A percentile compares a stretch with the other conserved stretches of the same genome.
Evolutionary conservation across 2,329 filamentous ascomycete genomes (phyloP).

Genomic region (Fusarium sp.): DNA sequence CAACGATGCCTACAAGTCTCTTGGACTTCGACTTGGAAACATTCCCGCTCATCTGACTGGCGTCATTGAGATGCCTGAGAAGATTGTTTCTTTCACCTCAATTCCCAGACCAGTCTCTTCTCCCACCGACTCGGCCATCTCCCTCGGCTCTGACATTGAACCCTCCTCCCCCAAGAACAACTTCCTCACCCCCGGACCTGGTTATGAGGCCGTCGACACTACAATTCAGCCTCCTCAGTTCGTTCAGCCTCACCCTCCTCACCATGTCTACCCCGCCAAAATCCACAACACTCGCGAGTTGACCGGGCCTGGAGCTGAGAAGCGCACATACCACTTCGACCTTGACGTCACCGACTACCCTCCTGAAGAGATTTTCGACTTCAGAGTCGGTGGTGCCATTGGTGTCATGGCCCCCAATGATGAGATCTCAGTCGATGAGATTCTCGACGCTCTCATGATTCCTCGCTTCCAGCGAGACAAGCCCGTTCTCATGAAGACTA

Average conservation of each 20-base stretch:
- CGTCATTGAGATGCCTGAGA: slow-evolving; percentile 76
- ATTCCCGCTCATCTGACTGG: slow-evolving; percentile 80
- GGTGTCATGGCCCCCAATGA: slow-evolving; percentile 93
- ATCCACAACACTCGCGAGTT: slow-evolving; percentile 87
- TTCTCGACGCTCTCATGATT: slow-evolving; percentile 84
- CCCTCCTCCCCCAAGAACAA: slow-evolving; percentile 25
- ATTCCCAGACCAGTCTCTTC: slow-evolving; percentile 53
- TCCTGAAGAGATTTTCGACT: slow-evolving; percentile 84
- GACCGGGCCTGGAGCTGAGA: slow-evolving; percentile 89
- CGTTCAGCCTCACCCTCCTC: slow-evolving; percentile 94
- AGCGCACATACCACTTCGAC: slow-evolving; percentile 97
- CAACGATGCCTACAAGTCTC: slow-evolving; percentile 84
- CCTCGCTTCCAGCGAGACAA: slow-evolving; percentile 87
- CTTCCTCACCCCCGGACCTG: slow-evolving; percentile 42
- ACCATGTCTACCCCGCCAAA: slow-evolving; percentile 90
- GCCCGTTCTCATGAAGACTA: slow-evolving; percentile 81
- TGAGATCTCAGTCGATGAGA: slow-evolving; percentile 78
- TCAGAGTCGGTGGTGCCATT: slow-evolving; percentile 96
- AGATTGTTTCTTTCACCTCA: slow-evolving; percentile 77
- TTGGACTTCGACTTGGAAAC: slow-evolving; percentile 79
- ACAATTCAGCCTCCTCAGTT: slow-evolving; percentile 82
- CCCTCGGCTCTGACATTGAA: slow-evolving; percentile 51
- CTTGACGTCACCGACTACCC: slow-evolving; percentile 97
- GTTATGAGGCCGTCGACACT: slow-evolving; percentile 63
- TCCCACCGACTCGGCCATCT: slow-evolving; percentile 61